phyloP scores from a whole-genome alignment of 306 rosid species.

The Casuarina equisetifolia region DNA sequence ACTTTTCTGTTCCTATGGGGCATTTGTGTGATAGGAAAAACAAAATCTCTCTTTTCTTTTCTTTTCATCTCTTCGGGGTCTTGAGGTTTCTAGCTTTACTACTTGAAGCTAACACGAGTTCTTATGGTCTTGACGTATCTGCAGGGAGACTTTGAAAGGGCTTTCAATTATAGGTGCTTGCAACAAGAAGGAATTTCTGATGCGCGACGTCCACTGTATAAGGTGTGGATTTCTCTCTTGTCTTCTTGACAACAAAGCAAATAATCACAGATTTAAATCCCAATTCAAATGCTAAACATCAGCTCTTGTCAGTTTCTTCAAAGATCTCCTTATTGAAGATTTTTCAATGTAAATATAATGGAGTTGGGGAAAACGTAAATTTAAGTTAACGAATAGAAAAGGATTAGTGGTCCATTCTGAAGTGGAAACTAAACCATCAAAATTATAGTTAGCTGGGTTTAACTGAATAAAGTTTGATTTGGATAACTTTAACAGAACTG shows the following conservation, averaged over 20 bases:
- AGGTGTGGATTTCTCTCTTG: constrained; percentile 21
- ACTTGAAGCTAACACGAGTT: not conserved
- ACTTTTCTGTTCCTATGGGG: no score
- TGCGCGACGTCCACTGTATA: constrained; percentile 58
- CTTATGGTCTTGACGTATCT: not conserved
- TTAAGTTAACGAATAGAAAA: not conserved
- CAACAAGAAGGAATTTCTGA: constrained; percentile 40
- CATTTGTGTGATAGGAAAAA: no score
- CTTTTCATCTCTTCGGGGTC: not conserved
- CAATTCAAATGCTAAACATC: no score
- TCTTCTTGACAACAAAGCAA: not conserved
- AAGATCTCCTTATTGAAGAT: not conserved
- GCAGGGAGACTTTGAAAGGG: constrained; percentile 42
- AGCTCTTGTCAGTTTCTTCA: not conserved
- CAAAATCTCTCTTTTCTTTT: not conserved
- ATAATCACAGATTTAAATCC: not conserved
- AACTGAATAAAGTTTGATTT: no score
- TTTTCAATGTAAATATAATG: not conserved
- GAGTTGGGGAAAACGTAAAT: not conserved
- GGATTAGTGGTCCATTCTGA: no score
- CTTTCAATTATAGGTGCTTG: constrained; percentile 36
- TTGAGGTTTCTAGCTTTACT: not conserved
- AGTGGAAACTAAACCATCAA: no score
- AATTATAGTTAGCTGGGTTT: no score
- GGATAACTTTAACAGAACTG: no score